Conservation (phyloP, 495 filamentous ascomycete genomes). For the Penicillium verhagenii region DNA sequence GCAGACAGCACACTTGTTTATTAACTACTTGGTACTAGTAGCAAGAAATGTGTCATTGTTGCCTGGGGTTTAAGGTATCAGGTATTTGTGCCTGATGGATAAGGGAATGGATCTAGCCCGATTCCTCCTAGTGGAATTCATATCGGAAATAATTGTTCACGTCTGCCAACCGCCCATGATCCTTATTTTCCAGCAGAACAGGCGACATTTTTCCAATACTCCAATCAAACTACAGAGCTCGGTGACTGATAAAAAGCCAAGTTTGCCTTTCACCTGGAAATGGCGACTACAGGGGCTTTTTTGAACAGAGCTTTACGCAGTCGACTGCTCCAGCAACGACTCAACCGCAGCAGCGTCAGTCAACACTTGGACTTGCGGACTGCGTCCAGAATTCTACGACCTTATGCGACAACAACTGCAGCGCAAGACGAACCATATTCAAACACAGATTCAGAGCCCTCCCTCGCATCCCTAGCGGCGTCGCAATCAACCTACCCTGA, state of each 20-base stretch:
- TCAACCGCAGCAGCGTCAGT: constrained; percentile 2
- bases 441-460: not conserved
- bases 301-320: constrained; percentile 29
- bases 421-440: not conserved
- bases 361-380: not conserved
- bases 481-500: not conserved
- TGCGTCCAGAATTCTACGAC: not conserved
- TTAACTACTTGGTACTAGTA: no score
- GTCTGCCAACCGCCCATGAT: not conserved
- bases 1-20: no score
- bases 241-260: not conserved
- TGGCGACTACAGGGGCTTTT: constrained; percentile 17
- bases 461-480: not conserved
- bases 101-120: constrained; percentile 8
- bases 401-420: not conserved
- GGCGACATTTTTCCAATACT: not conserved
- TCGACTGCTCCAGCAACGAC: constrained; percentile 16
- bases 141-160: constrained; percentile 19
- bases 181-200: not conserved
- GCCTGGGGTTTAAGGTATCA: not conserved
- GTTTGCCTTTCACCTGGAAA: constrained; percentile 6
- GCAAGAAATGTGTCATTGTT: not conserved
- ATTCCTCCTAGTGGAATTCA: constrained; percentile 9
- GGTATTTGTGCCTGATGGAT: constrained; percentile 7
- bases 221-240: not conserved